Percentiles rank a stretch among this genome's conserved stretches.
These are phyloP conservation scores for Colletotrichum trifolii DNA, from an alignment of 2,329 filamentous ascomycete genomes.

Conservation along the genomic window DNA sequence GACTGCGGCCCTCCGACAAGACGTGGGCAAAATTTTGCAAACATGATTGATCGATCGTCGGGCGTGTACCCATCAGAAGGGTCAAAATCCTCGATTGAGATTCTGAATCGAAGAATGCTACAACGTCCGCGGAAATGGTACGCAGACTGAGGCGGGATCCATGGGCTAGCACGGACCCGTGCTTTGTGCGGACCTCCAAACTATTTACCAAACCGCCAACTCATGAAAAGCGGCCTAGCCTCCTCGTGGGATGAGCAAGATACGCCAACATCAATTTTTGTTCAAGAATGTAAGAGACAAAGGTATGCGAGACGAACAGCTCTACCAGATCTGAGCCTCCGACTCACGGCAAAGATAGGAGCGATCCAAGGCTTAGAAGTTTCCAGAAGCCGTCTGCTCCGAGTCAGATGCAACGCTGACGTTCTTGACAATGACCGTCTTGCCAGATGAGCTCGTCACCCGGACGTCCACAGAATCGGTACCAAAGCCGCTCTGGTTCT, in stretches of 20 bases:
- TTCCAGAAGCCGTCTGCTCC: slow-evolving; percentile 44
- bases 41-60: too few species aligned
- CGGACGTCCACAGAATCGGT: slow-evolving; percentile 64
- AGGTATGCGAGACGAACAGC: too few species aligned
- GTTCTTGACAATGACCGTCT: slow-evolving; percentile 60
- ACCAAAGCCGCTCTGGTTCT: slow-evolving; percentile 68
- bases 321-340: too few species aligned
- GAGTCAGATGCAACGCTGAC: slow-evolving; percentile 54
- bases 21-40: too few species aligned
- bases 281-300: too few species aligned
- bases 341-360: too few species aligned
- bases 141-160: background rate
- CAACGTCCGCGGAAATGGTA: slow-evolving; percentile 6
- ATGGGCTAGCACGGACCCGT: slow-evolving; percentile 10
- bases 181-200: background rate
- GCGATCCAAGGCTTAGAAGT: slow-evolving; percentile 42
- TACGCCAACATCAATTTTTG: too few species aligned
- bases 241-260: too few species aligned
- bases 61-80: too few species aligned
- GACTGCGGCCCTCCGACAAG: too few species aligned
- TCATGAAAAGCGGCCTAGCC: too few species aligned
- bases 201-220: too few species aligned
- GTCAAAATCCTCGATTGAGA: slow-evolving; percentile 2
- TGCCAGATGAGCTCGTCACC: slow-evolving; percentile 64
- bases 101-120: slow-evolving; percentile 23